Evolutionary conservation across 345 rosid species (phyloP), one percentile per base, ranked within the genome.

Genomic region (Salix arbutifolia): DNA sequence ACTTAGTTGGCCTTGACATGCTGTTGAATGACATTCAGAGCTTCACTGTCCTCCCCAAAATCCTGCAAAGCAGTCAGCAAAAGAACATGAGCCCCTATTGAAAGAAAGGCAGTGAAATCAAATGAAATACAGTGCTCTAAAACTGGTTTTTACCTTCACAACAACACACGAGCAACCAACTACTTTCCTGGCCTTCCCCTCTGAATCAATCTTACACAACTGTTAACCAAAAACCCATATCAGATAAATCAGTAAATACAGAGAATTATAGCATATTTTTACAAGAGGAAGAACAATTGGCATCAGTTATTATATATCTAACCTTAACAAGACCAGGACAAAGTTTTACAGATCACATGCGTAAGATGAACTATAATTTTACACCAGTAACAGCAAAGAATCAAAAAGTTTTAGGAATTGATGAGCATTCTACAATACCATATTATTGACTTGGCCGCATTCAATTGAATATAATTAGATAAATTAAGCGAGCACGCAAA

Each of bases 111-210:
- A 44, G 14, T 23, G 4, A 19, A 4, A 9, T 3, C 33, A 33
- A 18, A 14, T 4, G 48, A 67, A 26, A 13, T 40, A 26, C 21
- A 11, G 42, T 5, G 0, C 30, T 21, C 28, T 5, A 38, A 65
- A 42, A 25, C 33, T 44, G 38, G 19, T 7, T 68, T 53, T 21
- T 77, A 90, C 98, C 98, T 91, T 90, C 58, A 94, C 91, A 26
- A 92, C 98, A 11, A 90, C 79, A 28, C 97, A 94, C 23, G 96
- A 92, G 90, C 97, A 94, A 18, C 97, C 94, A 9, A 92, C 98
- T 4, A 92, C 94, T 79, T 94, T 94, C 81, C 94, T 87, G 33
- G 98, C 96, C 76, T 92, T 94, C 37, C 97, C 96, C 82, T 94
- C 95, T 0, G 97, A 87, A 76, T 94, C 98, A 74, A 94, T 91